Percentiles rank a stretch among this genome's conserved stretches.
These are phyloP conservation scores for Anastatica hierochuntica DNA, from an alignment of 345 rosid species.

Conservation along the genomic window DNA sequence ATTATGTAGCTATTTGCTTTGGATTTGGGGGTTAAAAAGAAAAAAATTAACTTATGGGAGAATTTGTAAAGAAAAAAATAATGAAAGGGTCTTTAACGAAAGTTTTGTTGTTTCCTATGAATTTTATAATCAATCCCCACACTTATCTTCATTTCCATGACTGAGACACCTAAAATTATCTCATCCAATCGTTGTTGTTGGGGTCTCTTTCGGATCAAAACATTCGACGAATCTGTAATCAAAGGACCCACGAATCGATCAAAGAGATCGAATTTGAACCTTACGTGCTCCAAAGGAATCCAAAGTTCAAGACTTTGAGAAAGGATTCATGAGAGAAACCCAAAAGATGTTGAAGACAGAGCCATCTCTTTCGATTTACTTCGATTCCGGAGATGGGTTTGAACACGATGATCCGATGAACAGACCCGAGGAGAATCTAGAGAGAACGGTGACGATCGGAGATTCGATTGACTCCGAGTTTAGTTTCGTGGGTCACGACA, in stretches of 20 bases:
- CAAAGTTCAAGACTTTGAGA: slow-evolving; percentile 11
- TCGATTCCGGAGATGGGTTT: slow-evolving; percentile 22
- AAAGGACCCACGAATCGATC: not conserved
- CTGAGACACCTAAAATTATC: not conserved
- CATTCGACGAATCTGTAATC: not conserved
- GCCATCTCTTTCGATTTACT: slow-evolving; percentile 48
- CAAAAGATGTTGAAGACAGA: slow-evolving; percentile 41
- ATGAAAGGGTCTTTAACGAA: slow-evolving; percentile 1
- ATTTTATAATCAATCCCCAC: not conserved
- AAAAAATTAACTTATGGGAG: not conserved
- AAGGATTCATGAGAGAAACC: not conserved
- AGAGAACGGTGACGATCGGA: slow-evolving; percentile 40
- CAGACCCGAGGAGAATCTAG: slow-evolving; percentile 16
- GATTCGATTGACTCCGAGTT: slow-evolving; percentile 40
- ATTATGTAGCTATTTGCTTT: not conserved
- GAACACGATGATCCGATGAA: slow-evolving; percentile 1
- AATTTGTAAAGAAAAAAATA: not conserved
- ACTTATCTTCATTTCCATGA: slow-evolving; percentile 5
- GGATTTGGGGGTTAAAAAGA: no score
- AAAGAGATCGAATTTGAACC: not conserved
- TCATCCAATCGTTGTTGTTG: not conserved
- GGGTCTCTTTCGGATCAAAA: slow-evolving; percentile 16
- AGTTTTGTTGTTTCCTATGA: not conserved
- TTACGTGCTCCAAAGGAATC: not conserved
- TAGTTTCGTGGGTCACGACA: slow-evolving; percentile 30